These are phyloP conservation scores for Colletotrichum eleusines DNA, from an alignment of 2,329 filamentous ascomycete genomes.

Conservation along the genomic window DNA sequence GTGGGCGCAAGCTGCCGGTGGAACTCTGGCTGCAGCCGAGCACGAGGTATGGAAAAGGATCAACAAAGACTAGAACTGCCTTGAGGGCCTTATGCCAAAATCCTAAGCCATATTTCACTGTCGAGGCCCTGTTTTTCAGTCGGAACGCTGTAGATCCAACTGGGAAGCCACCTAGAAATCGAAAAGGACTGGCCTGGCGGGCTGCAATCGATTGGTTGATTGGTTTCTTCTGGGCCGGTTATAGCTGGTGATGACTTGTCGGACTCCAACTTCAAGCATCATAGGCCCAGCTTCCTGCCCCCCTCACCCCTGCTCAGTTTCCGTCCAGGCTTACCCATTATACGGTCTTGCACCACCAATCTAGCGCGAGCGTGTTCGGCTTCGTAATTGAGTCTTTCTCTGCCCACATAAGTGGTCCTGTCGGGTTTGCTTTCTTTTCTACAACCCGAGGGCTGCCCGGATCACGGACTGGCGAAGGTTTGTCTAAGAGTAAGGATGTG, in stretches of 20 bases:
- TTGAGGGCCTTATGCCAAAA: neutral
- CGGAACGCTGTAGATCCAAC: neutral
- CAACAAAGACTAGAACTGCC: conserved; percentile 63
- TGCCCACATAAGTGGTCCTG: conserved; percentile 3
- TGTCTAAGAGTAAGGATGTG: conserved; percentile 8
- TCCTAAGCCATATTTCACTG: conserved; percentile 5
- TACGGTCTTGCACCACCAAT: neutral
- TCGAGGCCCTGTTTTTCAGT: neutral
- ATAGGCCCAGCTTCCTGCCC: conserved; percentile 10
- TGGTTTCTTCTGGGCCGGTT: neutral
- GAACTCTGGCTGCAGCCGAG: conserved; percentile 69
- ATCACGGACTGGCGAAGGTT: conserved; percentile 18
- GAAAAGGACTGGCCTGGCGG: neutral
- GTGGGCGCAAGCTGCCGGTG: conserved; percentile 68
- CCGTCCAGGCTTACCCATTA: conserved; percentile 22
- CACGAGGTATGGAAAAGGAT: conserved; percentile 73
- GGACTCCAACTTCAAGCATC: conserved; percentile 21
- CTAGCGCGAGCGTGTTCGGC: conserved; percentile 12
- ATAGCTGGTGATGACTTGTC: conserved; percentile 19
- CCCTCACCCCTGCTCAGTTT: conserved; percentile 7
- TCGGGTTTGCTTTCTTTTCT: conserved; percentile 19
- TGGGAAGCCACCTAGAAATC: neutral
- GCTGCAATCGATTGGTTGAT: neutral
- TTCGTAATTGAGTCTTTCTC: conserved; percentile 12
- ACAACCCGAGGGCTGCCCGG: conserved; percentile 18